phyloP scores from a whole-genome alignment of 345 rosid species.

The Excoecaria cochinchinensis region DNA sequence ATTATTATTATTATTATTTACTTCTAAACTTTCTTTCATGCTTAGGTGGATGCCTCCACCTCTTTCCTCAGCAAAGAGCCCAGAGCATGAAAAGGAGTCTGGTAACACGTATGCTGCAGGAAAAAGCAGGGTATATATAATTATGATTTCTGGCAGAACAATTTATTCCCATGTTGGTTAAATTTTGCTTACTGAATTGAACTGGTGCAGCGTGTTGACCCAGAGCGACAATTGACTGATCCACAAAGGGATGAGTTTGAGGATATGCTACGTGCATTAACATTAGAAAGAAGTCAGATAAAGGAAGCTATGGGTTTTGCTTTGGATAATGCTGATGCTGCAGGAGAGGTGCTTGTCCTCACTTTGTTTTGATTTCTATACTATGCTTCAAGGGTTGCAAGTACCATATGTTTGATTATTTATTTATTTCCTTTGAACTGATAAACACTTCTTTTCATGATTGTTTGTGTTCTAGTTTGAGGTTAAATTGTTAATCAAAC shows the following conservation, averaged over 20 bases:
- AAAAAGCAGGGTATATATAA: slow-evolving; percentile 77
- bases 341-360: slow-evolving; percentile 73
- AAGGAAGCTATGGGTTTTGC: slow-evolving; percentile 98
- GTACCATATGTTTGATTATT: too few relatives aligned
- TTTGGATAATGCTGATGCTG: slow-evolving; percentile 98
- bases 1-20: too few relatives aligned
- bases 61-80: slow-evolving; percentile 66
- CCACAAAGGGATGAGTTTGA: slow-evolving; percentile 97
- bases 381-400: background rate
- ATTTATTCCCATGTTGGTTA: background rate
- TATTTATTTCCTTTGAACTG: background rate
- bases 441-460: background rate
- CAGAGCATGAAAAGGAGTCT: slow-evolving; percentile 87
- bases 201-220: slow-evolving; percentile 69
- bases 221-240: slow-evolving; percentile 81
- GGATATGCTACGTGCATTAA: slow-evolving; percentile 93
- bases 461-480: background rate
- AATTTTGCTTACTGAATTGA: slow-evolving; percentile 12
- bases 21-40: too few relatives aligned
- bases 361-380: background rate
- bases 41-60: slow-evolving; percentile 96
- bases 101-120: slow-evolving; percentile 89
- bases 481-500: background rate
- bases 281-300: slow-evolving; percentile 90
- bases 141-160: slow-evolving; percentile 8